These are phyloP conservation scores for Trypanosoma theileri DNA, from an alignment of 208 protist genomes.

Conservation along the genomic window DNA sequence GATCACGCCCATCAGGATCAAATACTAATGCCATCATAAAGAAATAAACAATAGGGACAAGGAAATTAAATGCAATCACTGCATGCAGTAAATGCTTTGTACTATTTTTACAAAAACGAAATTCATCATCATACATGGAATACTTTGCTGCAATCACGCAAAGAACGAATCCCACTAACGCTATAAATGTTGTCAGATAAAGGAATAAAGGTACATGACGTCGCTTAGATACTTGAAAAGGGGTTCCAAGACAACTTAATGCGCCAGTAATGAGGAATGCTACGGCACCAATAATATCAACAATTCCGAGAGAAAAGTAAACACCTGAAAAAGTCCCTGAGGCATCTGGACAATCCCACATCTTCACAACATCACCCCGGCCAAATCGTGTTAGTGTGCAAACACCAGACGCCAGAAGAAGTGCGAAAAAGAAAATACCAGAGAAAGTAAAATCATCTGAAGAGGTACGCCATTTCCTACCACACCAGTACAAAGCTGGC, in stretches of 20 bases:
- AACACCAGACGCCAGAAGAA: conserved; percentile 32
- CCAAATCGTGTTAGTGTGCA: conserved; percentile 21
- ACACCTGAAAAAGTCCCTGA: conserved; percentile 10
- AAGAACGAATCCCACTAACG: conserved; percentile 36
- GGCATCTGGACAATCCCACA: conserved; percentile 30
- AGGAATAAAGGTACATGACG: conserved; percentile 50
- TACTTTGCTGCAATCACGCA: conserved; percentile 34
- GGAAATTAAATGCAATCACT: conserved; percentile 42
- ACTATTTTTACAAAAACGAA: conserved; percentile 17
- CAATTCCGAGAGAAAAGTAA: conserved; percentile 39
- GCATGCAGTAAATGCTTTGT: conserved; percentile 35
- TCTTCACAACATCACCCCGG: background rate
- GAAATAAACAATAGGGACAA: conserved; percentile 32
- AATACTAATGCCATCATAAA: conserved; percentile 47
- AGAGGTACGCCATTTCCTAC: conserved; percentile 69
- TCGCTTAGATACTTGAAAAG: conserved; percentile 75
- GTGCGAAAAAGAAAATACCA: conserved; percentile 42
- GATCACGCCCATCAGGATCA: conserved; percentile 47
- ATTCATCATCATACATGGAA: conserved; percentile 41
- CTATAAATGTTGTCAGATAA: conserved; percentile 40
- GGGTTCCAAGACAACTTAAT: conserved; percentile 54
- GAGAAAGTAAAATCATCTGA: conserved; percentile 80
- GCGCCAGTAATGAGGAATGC: conserved; percentile 40
- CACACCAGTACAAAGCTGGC: conserved; percentile 73
- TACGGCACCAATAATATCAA: conserved; percentile 34